These are phyloP conservation scores for Hippophae rhamnoides DNA, from an alignment of 306 rosid genomes.

Conservation along the genomic window DNA sequence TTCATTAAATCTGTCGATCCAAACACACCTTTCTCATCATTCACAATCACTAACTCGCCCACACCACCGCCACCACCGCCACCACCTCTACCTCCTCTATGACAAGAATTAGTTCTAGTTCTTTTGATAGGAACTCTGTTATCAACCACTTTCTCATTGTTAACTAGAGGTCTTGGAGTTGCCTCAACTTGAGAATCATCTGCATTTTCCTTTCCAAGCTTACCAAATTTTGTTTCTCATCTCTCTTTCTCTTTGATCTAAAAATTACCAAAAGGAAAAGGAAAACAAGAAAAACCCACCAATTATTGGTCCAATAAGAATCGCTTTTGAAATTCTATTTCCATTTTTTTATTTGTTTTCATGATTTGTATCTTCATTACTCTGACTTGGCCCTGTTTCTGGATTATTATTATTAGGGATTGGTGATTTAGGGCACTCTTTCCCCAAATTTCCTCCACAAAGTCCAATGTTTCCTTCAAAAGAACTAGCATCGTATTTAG, in stretches of 20 bases:
- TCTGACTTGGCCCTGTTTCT: not conserved
- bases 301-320: constrained; percentile 23
- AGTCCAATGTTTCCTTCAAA: constrained; percentile 51
- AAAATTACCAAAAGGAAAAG: constrained; percentile 15
- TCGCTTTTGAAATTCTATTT: not conserved
- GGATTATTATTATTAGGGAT: too few species aligned
- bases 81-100: constrained; percentile 8
- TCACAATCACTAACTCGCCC: constrained; percentile 42
- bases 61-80: not conserved
- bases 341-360: too few species aligned
- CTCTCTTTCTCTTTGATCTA: constrained; percentile 19
- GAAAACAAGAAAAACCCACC: constrained; percentile 18
- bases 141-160: constrained; percentile 20
- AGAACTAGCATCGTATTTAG: constrained; percentile 20
- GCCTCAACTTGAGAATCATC: constrained; percentile 26
- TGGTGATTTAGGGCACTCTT: constrained; percentile 14
- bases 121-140: not conserved
- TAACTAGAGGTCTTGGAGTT: constrained; percentile 25
- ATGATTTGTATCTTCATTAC: too few species aligned
- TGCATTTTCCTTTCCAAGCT: not conserved
- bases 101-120: constrained; percentile 1
- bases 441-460: constrained; percentile 35
- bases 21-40: constrained; percentile 52
- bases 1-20: constrained; percentile 69
- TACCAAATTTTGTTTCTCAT: constrained; percentile 3